Conservation (phyloP, 768 basidiomycete species). For the Clathrus columnatus region DNA sequence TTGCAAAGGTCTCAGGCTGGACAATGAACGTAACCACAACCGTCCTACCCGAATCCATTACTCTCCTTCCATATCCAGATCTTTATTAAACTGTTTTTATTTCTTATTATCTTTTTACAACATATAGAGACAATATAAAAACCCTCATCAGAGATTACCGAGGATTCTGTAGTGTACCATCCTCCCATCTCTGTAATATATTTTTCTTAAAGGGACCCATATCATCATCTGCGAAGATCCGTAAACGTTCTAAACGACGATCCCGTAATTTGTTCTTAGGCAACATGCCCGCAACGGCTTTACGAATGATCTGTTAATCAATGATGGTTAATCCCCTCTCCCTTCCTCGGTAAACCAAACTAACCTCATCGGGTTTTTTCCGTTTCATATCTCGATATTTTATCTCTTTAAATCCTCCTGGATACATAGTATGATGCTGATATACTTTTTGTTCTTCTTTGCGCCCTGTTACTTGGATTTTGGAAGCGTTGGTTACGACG, state of each 20-base stretch:
- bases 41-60: too few relatives aligned
- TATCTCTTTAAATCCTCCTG: constrained; percentile 89
- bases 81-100: too few relatives aligned
- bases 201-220: constrained; percentile 73
- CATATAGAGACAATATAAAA: too few relatives aligned
- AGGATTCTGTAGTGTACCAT: constrained; percentile 13
- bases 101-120: too few relatives aligned
- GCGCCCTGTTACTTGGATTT: constrained; percentile 79
- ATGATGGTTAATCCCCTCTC: neutral
- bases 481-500: constrained; percentile 82
- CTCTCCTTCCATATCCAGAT: too few relatives aligned
- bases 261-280: constrained; percentile 96
- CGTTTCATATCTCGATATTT: constrained; percentile 78
- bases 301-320: constrained; percentile 70
- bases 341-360: constrained; percentile 18
- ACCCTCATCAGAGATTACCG: too few relatives aligned
- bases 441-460: constrained; percentile 85
- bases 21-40: too few relatives aligned
- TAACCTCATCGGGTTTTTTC: constrained; percentile 81
- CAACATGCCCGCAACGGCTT: constrained; percentile 96
- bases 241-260: constrained; percentile 75
- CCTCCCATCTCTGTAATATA: constrained; percentile 72
- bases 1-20: too few relatives aligned
- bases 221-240: constrained; percentile 75
- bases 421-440: constrained; percentile 84